phyloP scores from a whole-genome alignment of 2,329 filamentous ascomycete genomes.

The Fusarium bulbicola region DNA sequence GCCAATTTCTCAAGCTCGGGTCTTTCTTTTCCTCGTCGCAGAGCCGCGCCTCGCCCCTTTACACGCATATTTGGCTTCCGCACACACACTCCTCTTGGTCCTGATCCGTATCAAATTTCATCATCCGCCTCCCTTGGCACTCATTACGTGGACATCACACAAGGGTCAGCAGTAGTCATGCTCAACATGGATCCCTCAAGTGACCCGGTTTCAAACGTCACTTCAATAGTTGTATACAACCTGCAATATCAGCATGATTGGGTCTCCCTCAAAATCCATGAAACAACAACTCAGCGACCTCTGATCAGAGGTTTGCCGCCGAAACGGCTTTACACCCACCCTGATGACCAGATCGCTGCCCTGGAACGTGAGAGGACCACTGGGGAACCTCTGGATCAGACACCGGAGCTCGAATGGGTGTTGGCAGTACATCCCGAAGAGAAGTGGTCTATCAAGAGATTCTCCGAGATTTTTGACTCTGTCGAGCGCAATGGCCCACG shows the following conservation, averaged over 20 bases:
- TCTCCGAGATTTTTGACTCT: conserved; percentile 76
- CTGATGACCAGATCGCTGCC: conserved; percentile 81
- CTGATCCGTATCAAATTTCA: not conserved
- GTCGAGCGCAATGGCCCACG: conserved; percentile 58
- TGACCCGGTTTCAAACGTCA: conserved; percentile 39
- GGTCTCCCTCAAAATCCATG: conserved; percentile 68
- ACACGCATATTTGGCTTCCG: conserved; percentile 1
- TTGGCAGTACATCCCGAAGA: conserved; percentile 77
- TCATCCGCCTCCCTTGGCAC: conserved; percentile 1
- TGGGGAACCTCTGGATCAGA: conserved; percentile 56
- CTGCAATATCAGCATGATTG: conserved; percentile 81
- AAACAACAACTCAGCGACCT: conserved; percentile 59
- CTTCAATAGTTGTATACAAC: conserved; percentile 70
- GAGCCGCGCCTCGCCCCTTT: not conserved
- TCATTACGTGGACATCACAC: conserved; percentile 1
- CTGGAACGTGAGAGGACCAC: conserved; percentile 67
- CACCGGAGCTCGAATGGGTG: conserved; percentile 77
- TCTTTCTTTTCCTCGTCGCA: not conserved
- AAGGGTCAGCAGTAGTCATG: not conserved
- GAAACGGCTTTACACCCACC: conserved; percentile 78
- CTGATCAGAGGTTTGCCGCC: conserved; percentile 79
- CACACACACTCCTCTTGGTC: conserved; percentile 1
- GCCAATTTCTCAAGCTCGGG: not conserved
- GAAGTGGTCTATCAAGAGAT: conserved; percentile 73
- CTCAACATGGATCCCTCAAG: conserved; percentile 24